A percentile compares a stretch with the other conserved stretches of the same genome.
phyloP scores from a whole-genome alignment of 768 basidiomycete species.

The Naganishia onofrii region DNA sequence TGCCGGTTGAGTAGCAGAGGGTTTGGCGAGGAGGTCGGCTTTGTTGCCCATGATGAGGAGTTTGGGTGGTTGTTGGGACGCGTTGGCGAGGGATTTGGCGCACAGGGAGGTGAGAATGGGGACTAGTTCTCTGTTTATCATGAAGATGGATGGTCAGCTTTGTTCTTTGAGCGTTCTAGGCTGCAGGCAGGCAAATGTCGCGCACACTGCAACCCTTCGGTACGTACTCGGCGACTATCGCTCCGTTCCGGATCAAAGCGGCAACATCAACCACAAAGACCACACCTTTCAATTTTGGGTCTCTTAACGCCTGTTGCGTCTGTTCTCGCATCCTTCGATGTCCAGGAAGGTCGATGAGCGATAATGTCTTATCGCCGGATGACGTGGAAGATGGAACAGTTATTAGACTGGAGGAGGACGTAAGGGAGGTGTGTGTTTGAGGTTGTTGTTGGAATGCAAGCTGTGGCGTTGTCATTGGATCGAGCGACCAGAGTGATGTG shows the following conservation, averaged over 20 bases:
- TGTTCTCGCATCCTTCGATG: constrained; percentile 47
- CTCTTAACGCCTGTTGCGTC: constrained; percentile 33
- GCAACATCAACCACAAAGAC: constrained; percentile 48
- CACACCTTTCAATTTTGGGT: not conserved
- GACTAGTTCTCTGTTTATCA: constrained; percentile 40
- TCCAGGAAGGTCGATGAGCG: constrained; percentile 47
- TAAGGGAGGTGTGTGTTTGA: constrained; percentile 41
- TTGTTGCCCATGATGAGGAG: constrained; percentile 49
- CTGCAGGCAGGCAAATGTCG: not conserved
- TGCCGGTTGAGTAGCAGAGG: constrained; percentile 34
- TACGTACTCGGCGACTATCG: constrained; percentile 46
- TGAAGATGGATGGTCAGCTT: not conserved
- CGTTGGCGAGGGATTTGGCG: constrained; percentile 27
- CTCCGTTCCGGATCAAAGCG: constrained; percentile 42
- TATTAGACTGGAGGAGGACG: constrained; percentile 29
- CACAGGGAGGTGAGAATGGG: constrained; percentile 41
- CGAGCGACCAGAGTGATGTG: not conserved
- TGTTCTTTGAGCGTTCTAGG: not conserved
- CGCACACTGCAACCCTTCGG: not conserved
- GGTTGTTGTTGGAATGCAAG: constrained; percentile 38
- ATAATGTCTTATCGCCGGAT: constrained; percentile 29
- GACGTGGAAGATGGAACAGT: not conserved
- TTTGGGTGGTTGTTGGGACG: constrained; percentile 31
- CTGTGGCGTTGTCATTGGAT: constrained; percentile 23
- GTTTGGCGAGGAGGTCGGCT: constrained; percentile 40